Base-by-base conservation (phyloP, 495 filamentous ascomycete genomes). In the Penicillium antarcticum region DNA sequence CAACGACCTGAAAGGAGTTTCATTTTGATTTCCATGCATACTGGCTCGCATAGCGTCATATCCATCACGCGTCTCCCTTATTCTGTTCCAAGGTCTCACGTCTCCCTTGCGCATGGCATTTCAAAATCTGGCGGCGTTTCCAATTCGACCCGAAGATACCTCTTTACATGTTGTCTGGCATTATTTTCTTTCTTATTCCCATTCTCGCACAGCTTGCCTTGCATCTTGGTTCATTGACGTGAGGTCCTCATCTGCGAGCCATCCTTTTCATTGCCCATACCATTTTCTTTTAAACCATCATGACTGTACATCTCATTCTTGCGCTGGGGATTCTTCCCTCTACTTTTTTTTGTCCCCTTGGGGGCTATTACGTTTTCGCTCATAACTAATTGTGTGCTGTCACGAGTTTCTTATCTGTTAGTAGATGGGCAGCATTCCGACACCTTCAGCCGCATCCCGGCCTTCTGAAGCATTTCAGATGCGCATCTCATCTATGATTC, bases 11-110 rank as follows among this genome's bases (percentile, higher is more conserved):
- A 41, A 53, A 52, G 53, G 50, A 54, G 48, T 55, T 51, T 47
- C 42, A 51, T 65, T 66, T 38, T 68, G 60, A 66, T 69, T 68
- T 62, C 58, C 60, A 55, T 73, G 71, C 73, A 76, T 76, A 65
- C 57, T 61, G 63, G 63, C 67, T 67, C 68, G 70, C 70, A 75
- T 75, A 73, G 70, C 72, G 66, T 72, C 67, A 67, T 68, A 63
- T 57, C 51, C 50, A 48, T 63, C 57, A 60, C 61, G 44, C 61
- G 47, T 53, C 58, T 63, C 40, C 50, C 48, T 53, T 53, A 51
- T 52, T 55, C 51, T 59, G 48, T 54, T 60, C 48, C 63, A 52
- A 61, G 51, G 60, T 67, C 62, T 59, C 59, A 62, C 53, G 62
- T 69, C 60, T 61, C 39, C 56, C 56, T 65, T 51, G 61, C 65